Conservation (phyloP, 2,329 filamentous ascomycete species). For the Colletotrichum spinosum region DNA sequence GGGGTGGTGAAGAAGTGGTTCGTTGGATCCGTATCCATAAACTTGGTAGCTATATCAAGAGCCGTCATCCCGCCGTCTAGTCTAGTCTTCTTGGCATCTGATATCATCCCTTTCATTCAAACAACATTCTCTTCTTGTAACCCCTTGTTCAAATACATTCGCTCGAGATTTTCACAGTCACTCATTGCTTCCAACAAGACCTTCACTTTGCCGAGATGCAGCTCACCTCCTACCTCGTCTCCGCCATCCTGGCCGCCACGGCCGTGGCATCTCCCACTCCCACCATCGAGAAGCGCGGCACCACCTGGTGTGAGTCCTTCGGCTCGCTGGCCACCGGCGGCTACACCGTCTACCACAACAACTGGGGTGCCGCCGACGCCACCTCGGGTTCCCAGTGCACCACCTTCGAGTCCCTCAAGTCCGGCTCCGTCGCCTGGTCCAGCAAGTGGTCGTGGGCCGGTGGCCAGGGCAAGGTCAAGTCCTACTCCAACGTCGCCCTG, state of each 20-base stretch:
- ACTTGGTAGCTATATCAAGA: conserved; percentile 21
- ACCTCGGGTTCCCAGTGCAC: conserved; percentile 55
- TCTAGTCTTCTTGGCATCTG: conserved; percentile 1
- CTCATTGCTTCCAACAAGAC: conserved; percentile 4
- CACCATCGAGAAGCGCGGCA: conserved; percentile 47
- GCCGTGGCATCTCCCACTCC: conserved; percentile 45
- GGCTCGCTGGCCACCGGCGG: conserved; percentile 49
- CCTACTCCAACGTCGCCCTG: conserved; percentile 56
- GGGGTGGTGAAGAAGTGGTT: neutral
- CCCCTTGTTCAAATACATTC: neutral
- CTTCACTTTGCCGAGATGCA: conserved; percentile 14
- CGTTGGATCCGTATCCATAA: neutral
- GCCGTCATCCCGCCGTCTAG: neutral
- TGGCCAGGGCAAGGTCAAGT: conserved; percentile 54
- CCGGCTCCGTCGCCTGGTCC: conserved; percentile 52
- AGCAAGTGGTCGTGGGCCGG: conserved; percentile 56
- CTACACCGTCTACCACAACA: conserved; percentile 65
- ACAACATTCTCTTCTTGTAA: conserved; percentile 20
- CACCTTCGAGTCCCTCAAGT: conserved; percentile 49
- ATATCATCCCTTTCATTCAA: neutral
- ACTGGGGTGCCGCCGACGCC: conserved; percentile 56
- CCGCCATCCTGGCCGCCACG: conserved; percentile 45
- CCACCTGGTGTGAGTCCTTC: conserved; percentile 52
- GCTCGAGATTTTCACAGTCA: neutral
- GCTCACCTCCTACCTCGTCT: conserved; percentile 38